Conservation (phyloP, 192 early-diverging fungal species). For the Backusella sp. region DNA sequence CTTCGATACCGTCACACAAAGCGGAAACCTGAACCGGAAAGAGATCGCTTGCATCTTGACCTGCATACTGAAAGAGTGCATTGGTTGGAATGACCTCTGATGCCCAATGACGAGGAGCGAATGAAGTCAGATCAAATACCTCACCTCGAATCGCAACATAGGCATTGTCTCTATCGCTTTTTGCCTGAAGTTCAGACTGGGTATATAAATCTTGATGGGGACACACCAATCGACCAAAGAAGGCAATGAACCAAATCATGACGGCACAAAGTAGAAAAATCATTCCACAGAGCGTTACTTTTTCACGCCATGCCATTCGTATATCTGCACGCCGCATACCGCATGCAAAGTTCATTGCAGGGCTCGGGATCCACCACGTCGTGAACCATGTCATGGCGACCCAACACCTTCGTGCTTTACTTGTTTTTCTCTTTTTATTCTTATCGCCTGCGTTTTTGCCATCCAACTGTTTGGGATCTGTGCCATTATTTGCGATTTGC, state of each 20-base stretch:
- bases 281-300: slow-evolving; percentile 86
- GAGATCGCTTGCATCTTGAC: slow-evolving; percentile 58
- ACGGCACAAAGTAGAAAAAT: slow-evolving; percentile 73
- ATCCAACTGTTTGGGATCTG: not conserved
- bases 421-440: slow-evolving; percentile 35
- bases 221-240: slow-evolving; percentile 70
- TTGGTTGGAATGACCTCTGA: slow-evolving; percentile 56
- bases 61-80: slow-evolving; percentile 53
- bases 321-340: slow-evolving; percentile 76
- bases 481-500: not conserved
- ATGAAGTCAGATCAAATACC: slow-evolving; percentile 77
- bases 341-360: slow-evolving; percentile 56
- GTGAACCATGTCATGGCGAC: slow-evolving; percentile 72
- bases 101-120: slow-evolving; percentile 57
- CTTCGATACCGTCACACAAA: slow-evolving; percentile 49
- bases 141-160: slow-evolving; percentile 75
- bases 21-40: slow-evolving; percentile 61
- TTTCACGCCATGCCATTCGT: slow-evolving; percentile 96
- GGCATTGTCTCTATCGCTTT: slow-evolving; percentile 49
- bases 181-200: slow-evolving; percentile 57
- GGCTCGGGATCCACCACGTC: slow-evolving; percentile 82
- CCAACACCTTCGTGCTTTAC: slow-evolving; percentile 73
- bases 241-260: slow-evolving; percentile 87
- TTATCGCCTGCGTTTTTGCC: not conserved
- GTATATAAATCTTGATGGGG: slow-evolving; percentile 72